phyloP scores from a whole-genome alignment of 148 eudicot genomes.

The Spergularia bocconei region DNA sequence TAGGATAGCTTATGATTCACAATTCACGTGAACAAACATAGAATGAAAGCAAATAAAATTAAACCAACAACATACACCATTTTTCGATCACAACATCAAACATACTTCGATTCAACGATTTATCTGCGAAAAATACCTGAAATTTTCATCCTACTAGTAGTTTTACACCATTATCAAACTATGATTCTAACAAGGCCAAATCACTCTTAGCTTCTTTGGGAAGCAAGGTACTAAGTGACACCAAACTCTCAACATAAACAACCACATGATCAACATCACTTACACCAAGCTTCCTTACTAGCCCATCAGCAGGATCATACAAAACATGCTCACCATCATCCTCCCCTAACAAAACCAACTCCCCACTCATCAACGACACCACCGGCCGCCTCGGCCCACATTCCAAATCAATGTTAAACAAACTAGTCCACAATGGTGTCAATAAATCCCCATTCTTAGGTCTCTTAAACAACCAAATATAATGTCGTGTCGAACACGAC shows the following conservation, averaged over 20 bases:
- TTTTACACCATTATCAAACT: background rate
- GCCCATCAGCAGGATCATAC: constrained; percentile 22
- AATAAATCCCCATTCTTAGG: background rate
- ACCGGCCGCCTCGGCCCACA: constrained; percentile 30
- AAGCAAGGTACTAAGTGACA: constrained; percentile 14
- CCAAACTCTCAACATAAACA: constrained; percentile 21
- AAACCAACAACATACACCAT: background rate
- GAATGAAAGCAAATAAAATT: too few relatives aligned
- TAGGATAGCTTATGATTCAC: too few relatives aligned
- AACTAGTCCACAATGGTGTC: constrained; percentile 1
- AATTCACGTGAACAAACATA: too few relatives aligned
- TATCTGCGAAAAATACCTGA: background rate
- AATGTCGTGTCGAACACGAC: constrained; percentile 13
- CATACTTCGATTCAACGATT: background rate
- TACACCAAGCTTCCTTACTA: constrained; percentile 15
- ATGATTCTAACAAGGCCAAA: background rate
- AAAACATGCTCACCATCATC: constrained; percentile 31
- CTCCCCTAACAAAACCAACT: constrained; percentile 27
- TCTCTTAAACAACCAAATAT: constrained; percentile 18
- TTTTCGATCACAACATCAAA: background rate
- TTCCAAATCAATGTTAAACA: constrained; percentile 34
- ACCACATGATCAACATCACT: constrained; percentile 28
- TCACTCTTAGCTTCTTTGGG: background rate
- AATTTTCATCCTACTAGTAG: too few relatives aligned
- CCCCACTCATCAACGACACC: constrained; percentile 15